A percentile compares a stretch with the other conserved stretches of the same genome.
Evolutionary conservation across 768 basidiomycete genomes (phyloP).

Genomic region (Heimioporus sp.): DNA sequence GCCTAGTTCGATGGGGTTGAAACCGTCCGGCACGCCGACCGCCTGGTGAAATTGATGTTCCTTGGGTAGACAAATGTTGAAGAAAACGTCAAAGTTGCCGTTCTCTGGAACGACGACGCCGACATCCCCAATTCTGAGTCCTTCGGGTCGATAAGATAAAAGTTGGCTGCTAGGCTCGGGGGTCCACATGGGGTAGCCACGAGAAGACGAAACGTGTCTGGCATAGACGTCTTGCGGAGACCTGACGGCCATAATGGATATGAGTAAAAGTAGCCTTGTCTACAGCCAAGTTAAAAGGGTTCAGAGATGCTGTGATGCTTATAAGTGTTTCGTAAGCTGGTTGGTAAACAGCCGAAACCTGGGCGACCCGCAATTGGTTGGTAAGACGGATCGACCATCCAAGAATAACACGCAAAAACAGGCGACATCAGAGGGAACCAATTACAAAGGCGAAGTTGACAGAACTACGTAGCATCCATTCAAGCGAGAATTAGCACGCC

Average conservation of each 20-base stretch:
- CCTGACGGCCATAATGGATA: constrained; percentile 18
- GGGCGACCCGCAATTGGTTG: no score
- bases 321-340: constrained; percentile 4
- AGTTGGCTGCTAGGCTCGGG: constrained; percentile 30
- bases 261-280: not conserved
- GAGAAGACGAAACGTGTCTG: constrained; percentile 19
- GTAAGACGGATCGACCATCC: no score
- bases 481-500: constrained; percentile 5
- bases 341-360: no score
- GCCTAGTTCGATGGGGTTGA: constrained; percentile 22
- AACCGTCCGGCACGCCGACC: constrained; percentile 28
- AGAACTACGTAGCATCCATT: constrained; percentile 12
- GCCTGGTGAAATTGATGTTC: constrained; percentile 21
- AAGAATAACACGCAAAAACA: no score
- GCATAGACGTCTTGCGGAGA: constrained; percentile 27
- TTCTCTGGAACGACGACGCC: constrained; percentile 32
- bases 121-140: constrained; percentile 39
- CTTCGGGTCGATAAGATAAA: constrained; percentile 26
- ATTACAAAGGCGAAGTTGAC: constrained; percentile 14
- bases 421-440: no score
- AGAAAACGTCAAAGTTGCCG: constrained; percentile 38
- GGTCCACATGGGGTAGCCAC: constrained; percentile 37
- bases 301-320: constrained; percentile 12
- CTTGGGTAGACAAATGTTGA: constrained; percentile 37
- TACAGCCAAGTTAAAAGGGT: not conserved